A percentile compares a stretch with the other conserved stretches of the same genome.
Conservation (phyloP, 2,329 filamentous ascomycete species). For the Penicillium fuscoglaucum region DNA sequence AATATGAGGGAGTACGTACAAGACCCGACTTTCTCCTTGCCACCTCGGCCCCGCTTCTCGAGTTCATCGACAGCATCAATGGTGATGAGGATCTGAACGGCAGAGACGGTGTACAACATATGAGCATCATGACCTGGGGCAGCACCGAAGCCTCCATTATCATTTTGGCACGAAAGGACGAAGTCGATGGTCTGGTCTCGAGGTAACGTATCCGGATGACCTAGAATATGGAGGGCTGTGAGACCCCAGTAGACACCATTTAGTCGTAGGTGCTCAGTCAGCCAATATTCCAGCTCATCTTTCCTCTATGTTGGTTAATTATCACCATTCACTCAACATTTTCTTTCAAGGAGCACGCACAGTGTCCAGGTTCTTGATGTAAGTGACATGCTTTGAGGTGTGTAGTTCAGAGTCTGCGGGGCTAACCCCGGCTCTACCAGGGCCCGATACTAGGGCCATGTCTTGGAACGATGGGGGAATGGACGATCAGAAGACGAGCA, state of each 20-base stretch:
- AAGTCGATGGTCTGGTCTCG: conserved; percentile 81
- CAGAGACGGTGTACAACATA: conserved; percentile 93
- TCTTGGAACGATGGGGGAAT: conserved; percentile 1
- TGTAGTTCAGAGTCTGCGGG: conserved; percentile 54
- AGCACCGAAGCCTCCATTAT: conserved; percentile 87
- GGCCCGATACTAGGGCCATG: conserved; percentile 64
- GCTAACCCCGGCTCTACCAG: conserved; percentile 52
- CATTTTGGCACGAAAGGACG: conserved; percentile 90
- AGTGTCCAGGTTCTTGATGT: conserved; percentile 89
- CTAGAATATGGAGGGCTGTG: conserved; percentile 81
- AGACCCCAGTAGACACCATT: conserved; percentile 98
- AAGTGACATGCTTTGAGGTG: conserved; percentile 75
- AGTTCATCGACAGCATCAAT: conserved; percentile 82
- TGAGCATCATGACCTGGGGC: conserved; percentile 94
- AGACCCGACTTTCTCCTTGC: conserved; percentile 71
- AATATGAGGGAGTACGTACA: conserved; percentile 59
- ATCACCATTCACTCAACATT: conserved; percentile 22
- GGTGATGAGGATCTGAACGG: conserved; percentile 87
- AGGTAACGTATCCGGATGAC: conserved; percentile 76
- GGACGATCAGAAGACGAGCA: neutral
- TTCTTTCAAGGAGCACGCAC: conserved; percentile 51
- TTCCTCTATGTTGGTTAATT: conserved; percentile 62
- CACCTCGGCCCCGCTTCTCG: conserved; percentile 65
- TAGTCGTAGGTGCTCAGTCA: conserved; percentile 93
- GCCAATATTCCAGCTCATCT: conserved; percentile 96